Base-by-base conservation (phyloP, 345 rosid species). In the Viola odorata region DNA sequence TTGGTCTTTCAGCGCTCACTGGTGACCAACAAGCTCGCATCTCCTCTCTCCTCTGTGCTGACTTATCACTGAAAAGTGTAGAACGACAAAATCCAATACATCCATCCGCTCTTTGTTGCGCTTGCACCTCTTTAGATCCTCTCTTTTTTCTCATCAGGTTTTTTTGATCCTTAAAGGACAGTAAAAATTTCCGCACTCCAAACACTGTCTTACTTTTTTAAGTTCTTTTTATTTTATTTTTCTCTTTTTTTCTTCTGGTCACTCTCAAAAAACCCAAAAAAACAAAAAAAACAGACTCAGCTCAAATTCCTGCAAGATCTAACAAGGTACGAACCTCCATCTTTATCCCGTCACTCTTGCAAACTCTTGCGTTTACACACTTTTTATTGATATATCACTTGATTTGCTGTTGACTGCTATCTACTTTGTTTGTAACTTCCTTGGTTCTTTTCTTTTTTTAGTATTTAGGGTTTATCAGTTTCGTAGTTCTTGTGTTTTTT, bases 291-390 rank as follows among this genome's bases (percentile, higher is more conserved):
- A 41, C 16, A 45, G 0, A 14, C 8, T 12, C 41, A 55, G 69
- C 56, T 57, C 23, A 37, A 50, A 57, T 41, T 9, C 50, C 55
- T 37, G 8, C 65, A 58, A 75, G 80, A 73, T 79, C 78, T 61
- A 52, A 13, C 61, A 53, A 76, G 83, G 83, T 79, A 70, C 57
- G 44, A 61, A 8, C 41, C 32, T 42, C 17, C 45, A 52, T 69
- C 68, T 71, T 14, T 5, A 8, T 51, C 47, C 32, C 50, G 12
- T 47, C 50, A 6, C 50, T 10, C 50, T 47, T 47, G 32, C 32
- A 23, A 23, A 23, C 2, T 23, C 32, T 23, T 23, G 32, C 13
- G 7, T 47, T 4, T 47, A 3, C 13, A 47, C 13, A 47, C 11
- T 47, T 47, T n/a, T 5, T n/a, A 47, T 47, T n/a, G 5, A 9